Base-by-base conservation (phyloP, 139 green algal species). In the Chlamydomonas sphaeroides region DNA sequence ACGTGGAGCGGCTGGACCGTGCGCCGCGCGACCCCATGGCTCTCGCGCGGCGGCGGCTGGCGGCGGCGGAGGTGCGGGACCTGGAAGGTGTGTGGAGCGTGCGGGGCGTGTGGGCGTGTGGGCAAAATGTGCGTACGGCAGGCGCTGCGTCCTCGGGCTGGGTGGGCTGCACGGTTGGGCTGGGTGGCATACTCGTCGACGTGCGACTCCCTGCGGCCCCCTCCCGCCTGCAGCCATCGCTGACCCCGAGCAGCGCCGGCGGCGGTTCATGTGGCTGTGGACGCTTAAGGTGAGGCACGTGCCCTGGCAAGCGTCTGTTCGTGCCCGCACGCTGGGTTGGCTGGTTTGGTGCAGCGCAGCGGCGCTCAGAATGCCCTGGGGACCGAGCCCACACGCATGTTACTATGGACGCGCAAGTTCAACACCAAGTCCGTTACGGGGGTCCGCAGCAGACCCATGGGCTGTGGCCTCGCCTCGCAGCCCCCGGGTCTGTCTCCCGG, bases 201-300 rank as follows among this genome's bases (percentile, higher is more conserved):
- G 45, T 51, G 45, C 45, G 45, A 14, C 45, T n/a, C n/a, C n/a
- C n/a, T n/a, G 21, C 69, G 5, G n/a, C 51, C 70, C 35, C 10
- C 28, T 33, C 33, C 6, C 2, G 35, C 25, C 36, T 6, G 28
- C 74, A 80, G 74, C 20, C 10, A 18, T 70, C 26, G 18, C 39
- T 15, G 57, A 65, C 23, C 17, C 56, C 1, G 56, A 61, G 39
- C 23, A 56, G 32, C 65, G 66, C 30, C 71, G 32, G 1, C 38
- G 20, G 39, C 69, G 81, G 33, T 96, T 96, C 70, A 63, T 95
- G 56, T 68, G 68, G 78, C 88, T 96, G 68, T 97, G 94, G 94
- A 93, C 90, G 1, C 80, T 95, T 15, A 97, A 82, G 75, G 75
- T 82, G 62, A 8, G 65, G 5, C 59, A 62, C n/a, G n/a, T n/a